Conservation (phyloP, 2,329 filamentous ascomycete species). For the Tolypocladium guangdongense region DNA sequence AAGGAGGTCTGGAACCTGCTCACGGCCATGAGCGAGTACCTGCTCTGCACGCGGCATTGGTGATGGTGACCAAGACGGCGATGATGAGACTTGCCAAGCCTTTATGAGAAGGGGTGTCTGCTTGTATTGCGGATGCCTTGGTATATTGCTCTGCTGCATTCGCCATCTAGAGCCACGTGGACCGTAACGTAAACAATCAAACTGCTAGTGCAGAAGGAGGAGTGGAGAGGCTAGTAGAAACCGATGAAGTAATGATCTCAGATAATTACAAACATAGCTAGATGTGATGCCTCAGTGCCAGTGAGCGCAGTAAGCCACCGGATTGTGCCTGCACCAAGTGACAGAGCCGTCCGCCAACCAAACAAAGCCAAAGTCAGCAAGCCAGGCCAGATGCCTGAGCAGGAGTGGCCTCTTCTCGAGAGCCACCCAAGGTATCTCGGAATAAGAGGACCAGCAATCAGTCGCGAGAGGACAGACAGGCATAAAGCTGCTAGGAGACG, state of each 20-base stretch:
- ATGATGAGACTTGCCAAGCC: not conserved
- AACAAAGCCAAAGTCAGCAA: not conserved
- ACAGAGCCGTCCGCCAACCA: not conserved
- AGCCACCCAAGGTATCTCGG: conserved; percentile 8
- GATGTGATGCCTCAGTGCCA: not conserved
- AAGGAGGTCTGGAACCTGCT: conserved; percentile 65
- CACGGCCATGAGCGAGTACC: conserved; percentile 54
- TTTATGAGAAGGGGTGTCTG: not conserved
- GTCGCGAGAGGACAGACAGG: not conserved
- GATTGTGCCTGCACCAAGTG: not conserved
- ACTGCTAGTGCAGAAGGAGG: not conserved
- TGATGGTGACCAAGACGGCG: conserved; percentile 20
- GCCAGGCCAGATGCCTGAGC: not conserved
- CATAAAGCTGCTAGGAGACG: not conserved
- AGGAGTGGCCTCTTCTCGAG: conserved; percentile 3
- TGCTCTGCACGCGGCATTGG: conserved; percentile 62
- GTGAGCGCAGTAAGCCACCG: not conserved
- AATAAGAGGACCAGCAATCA: not conserved
- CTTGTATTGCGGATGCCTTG: not conserved
- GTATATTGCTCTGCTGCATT: not conserved
- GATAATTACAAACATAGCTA: not conserved
- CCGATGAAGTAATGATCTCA: not conserved
- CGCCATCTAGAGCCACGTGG: not conserved
- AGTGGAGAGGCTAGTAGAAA: not conserved
- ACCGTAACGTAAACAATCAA: not conserved